A percentile compares a stretch with the other conserved stretches of the same genome.
phyloP scores from a whole-genome alignment of 192 early-diverging fungal species.

The Backusella tarrabulga region DNA sequence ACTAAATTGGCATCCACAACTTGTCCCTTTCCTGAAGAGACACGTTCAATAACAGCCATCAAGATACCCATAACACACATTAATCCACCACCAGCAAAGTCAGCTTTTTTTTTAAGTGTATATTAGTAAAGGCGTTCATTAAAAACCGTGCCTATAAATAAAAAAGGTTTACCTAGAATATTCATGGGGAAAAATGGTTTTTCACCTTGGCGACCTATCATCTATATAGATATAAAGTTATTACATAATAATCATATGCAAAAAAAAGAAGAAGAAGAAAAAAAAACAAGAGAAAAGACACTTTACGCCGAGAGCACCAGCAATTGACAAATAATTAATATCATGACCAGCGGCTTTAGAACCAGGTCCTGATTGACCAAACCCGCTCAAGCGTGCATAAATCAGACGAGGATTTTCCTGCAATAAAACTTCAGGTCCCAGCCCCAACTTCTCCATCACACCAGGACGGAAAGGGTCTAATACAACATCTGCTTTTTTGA shows the following conservation, averaged over 20 bases:
- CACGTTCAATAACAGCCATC: conserved; percentile 59
- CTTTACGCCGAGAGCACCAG: conserved; percentile 57
- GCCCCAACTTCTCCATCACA: conserved; percentile 64
- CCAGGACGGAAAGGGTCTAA: conserved; percentile 71
- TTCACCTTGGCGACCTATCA: conserved; percentile 44
- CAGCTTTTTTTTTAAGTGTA: conserved; percentile 36
- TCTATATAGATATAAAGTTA: conserved; percentile 24
- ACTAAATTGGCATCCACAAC: conserved; percentile 62
- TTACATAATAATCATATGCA: conserved; percentile 6
- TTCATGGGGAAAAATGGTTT: conserved; percentile 48
- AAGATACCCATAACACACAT: conserved; percentile 64
- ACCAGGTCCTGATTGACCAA: conserved; percentile 56
- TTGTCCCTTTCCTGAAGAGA: conserved; percentile 60
- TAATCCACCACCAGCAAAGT: conserved; percentile 70
- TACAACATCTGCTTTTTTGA: conserved; percentile 55
- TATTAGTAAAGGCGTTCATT: background rate
- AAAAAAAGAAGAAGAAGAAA: background rate
- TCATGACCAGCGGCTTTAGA: conserved; percentile 61
- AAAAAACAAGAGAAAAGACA: background rate
- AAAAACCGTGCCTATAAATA: background rate
- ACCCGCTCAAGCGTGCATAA: conserved; percentile 66
- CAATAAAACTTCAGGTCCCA: conserved; percentile 59
- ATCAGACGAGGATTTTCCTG: conserved; percentile 55
- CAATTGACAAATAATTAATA: conserved; percentile 68
- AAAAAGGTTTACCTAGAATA: conserved; percentile 17